Evolutionary conservation across 1,284 basidiomycete species (phyloP), one percentile per base, ranked within the genome.

Genomic region (Sphagnurus paluster): DNA sequence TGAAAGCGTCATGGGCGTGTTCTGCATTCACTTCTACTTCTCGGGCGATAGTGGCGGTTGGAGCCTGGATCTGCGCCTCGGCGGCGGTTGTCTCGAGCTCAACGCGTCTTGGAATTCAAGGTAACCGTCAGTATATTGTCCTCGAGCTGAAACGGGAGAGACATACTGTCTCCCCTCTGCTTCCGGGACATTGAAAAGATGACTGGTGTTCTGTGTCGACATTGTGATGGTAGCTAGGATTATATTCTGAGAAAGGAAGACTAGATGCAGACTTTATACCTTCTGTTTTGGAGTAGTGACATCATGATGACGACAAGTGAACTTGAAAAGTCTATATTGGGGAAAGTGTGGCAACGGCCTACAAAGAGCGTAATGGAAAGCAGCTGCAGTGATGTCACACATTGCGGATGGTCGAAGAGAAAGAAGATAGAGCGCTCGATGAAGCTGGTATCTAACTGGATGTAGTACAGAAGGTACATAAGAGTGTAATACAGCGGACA

Each of bases 31-130:
- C 55, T 47, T 72, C 72, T 38, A 64, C 65, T 49, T 71, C 52
- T n/a, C 57, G 60, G 3, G 75, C 72, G 13, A 72, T 62, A 23
- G 56, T 30, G 9, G 59, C 28, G 38, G 65, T 77, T 2, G 75
- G 72, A 2, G 79, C 76, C 47, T 80, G 66, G 1, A 68, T 65
- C 44, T 75, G 71, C 5, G 76, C 75, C 44, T 69, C 62, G 1
- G 72, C 77, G 17, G 76, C 80, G 20, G 75, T 73, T 2, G 78
- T 81, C 55, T 76, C 71, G 48, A 68, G 68, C 50, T 69, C 66
- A 9, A 59, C 53, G 25, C 34, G 56, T 33, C 62, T 63, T 35
- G 9, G 16, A 11, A 33, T 11, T n/a, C n/a, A 23, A 24, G 33
- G 20, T 44, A 9, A 46, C 28, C n/a, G 25, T 34, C 21, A 1